These are phyloP conservation scores for Tylopilus felleus DNA, from an alignment of 768 basidiomycete species.

Conservation along the genomic window DNA sequence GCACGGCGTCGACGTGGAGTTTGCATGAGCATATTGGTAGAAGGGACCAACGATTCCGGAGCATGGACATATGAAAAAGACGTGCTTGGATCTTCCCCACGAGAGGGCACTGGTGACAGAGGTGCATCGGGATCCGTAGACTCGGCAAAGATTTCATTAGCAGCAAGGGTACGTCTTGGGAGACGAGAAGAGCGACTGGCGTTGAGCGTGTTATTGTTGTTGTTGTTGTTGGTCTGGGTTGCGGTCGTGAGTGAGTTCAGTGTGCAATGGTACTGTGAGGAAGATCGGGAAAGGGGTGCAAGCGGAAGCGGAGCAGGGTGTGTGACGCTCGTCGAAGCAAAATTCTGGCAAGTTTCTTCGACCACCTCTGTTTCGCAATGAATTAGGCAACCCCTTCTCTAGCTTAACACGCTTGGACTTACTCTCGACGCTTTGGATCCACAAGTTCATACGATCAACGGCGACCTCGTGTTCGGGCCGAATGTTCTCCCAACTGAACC, in stretches of 20 bases:
- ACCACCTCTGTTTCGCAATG: constrained; percentile 59
- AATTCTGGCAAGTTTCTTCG: constrained; percentile 74
- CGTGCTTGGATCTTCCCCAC: constrained; percentile 13
- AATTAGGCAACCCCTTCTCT: background rate
- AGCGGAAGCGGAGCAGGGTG: constrained; percentile 63
- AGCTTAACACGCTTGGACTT: constrained; percentile 29
- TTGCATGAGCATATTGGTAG: constrained; percentile 20
- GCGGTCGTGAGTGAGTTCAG: constrained; percentile 34
- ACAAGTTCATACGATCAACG: constrained; percentile 69
- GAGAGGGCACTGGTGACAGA: constrained; percentile 20
- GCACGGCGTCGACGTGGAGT: constrained; percentile 49
- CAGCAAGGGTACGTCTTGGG: constrained; percentile 61
- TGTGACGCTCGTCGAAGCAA: constrained; percentile 50
- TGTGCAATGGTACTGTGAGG: constrained; percentile 34
- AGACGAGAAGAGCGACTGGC: constrained; percentile 40
- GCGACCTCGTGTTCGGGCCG: constrained; percentile 31
- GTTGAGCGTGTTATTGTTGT: constrained; percentile 5
- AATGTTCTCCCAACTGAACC: constrained; percentile 35
- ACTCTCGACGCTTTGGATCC: constrained; percentile 86
- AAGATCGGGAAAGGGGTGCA: constrained; percentile 50
- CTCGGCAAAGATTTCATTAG: constrained; percentile 66
- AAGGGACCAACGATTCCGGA: constrained; percentile 21
- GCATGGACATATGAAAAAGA: constrained; percentile 23
- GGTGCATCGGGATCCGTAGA: constrained; percentile 12
- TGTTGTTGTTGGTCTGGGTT: constrained; percentile 1